Evolutionary conservation across 176 grass and related monocot genomes (phyloP), one percentile per base, ranked within the genome.

Genomic region (Dendrocalamus sinicus): DNA sequence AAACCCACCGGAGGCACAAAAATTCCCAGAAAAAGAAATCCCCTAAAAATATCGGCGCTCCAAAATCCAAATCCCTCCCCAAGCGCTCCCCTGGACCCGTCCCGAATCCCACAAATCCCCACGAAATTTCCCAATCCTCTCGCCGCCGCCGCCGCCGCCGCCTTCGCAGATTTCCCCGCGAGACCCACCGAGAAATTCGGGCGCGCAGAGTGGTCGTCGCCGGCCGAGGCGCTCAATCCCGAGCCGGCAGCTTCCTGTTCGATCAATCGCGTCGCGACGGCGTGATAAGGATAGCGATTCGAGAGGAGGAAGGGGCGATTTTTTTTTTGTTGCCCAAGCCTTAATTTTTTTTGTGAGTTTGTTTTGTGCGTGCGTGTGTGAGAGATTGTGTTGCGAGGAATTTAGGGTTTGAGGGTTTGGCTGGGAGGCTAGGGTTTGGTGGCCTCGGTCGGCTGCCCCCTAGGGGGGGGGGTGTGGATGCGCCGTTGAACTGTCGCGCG

Each of bases 51-150:
- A 76, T 67, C 76, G 64, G 76, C 85, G 70, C 70, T 45, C 76
- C 81, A 51, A 81, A 84, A 80, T 81, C 81, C 37, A 39, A 39
- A 39, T 39, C 37, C 37, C 22, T 69, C 45, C 40, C 41, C 20
- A 2, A 5, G 24, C 17, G 71, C 73, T 50, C 41, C 67, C 68
- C 30, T 14, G 16, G 51, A 7, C 22, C 65, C 80, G 15, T 44
- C 54, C 15, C 81, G n/a, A 87, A 88, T 81, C 62, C 76, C 44
- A 13, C 71, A 43, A 85, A 77, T 81, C 70, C 86, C n/a, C 23
- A 15, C 71, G 28, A 77, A 55, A 72, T 88, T 85, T 55, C 76
- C 81, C 81, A 76, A 85, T 85, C 82, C 45, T 30, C 2, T 2
- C 39, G 0, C 14, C 45, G 45, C 39, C 67, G 73, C 79, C 39